phyloP scores from a whole-genome alignment of 768 basidiomycete species.

The Serendipita sp. region DNA sequence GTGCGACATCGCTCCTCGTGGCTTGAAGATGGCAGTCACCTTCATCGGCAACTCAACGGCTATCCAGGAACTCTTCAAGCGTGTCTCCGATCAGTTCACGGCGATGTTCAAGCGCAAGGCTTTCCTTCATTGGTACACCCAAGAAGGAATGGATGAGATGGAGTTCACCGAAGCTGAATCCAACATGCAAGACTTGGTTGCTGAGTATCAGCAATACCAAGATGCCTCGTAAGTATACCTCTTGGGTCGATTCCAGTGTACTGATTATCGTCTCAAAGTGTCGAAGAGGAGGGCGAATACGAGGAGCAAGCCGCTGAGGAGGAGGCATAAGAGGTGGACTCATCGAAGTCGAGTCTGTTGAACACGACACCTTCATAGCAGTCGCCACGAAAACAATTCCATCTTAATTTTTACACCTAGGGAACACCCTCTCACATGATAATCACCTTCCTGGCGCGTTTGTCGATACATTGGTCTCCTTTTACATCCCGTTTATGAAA shows the following conservation, averaged over 20 bases:
- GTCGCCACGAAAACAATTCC: not conserved
- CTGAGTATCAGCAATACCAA: slow-evolving; percentile 95
- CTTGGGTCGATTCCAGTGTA: not conserved
- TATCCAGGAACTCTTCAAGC: slow-evolving; percentile 97
- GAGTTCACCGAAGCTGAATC: slow-evolving; percentile 98
- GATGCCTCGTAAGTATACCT: slow-evolving; percentile 65
- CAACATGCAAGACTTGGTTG: slow-evolving; percentile 97
- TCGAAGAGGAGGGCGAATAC: slow-evolving; percentile 78
- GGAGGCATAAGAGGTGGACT: slow-evolving; percentile 20
- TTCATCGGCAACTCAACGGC: slow-evolving; percentile 96
- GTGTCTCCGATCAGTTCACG: slow-evolving; percentile 95
- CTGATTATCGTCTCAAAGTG: slow-evolving; percentile 25
- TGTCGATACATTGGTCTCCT: not conserved
- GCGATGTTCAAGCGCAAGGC: slow-evolving; percentile 99
- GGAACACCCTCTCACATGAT: not conserved
- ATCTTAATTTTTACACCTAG: not conserved
- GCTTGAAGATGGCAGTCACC: slow-evolving; percentile 91
- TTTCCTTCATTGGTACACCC: slow-evolving; percentile 98
- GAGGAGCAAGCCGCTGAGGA: slow-evolving; percentile 63
- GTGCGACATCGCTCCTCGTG: slow-evolving; percentile 93
- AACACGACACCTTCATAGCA: not conserved
- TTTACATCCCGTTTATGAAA: not conserved
- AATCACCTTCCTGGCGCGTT: not conserved
- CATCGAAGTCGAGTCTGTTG: not conserved
- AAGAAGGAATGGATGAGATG: slow-evolving; percentile 99